Base-by-base conservation (phyloP, 2,329 filamentous ascomycete genomes). In the Fusarium sp. region DNA sequence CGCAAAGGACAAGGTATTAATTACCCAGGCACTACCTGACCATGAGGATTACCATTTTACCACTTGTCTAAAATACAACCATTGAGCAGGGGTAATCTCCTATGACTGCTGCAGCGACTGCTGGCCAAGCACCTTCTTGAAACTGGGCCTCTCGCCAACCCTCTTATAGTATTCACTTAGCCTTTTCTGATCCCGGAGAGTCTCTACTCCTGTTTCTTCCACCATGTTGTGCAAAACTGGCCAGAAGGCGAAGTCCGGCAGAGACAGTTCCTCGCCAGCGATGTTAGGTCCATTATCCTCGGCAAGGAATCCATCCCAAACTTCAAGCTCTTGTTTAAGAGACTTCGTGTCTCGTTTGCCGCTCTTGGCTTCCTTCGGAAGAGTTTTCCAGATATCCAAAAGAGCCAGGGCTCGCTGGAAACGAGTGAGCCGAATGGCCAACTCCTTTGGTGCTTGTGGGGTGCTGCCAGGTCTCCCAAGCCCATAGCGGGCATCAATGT, bases 221-320 rank as follows among this genome's bases (percentile, higher is more conserved):
- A 83, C 77, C 25, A 89, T 81, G 37, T 82, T 82, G 63, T 88
- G 79, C 65, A 91, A 73, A 19, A 89, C 82, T 2, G 89, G 88
- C 86, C 87, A 90, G 7, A 90, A 76, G 1, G 86, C 87, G 76
- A 86, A 91, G 77, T 91, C 89, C 0, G 85, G 84, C 4, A 90
- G 75, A 4, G 82, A 81, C 1, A 84, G 73, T 1, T 64, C 70
- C 7, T 76, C 63, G 2, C 85, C 86, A 0, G 85, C 84, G 25
- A 89, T 83, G 74, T 85, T 89, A 18, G 82, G 80, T 5, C 41
- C 60, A 11, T 83, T 82, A 10, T 52, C 19, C 27, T 74, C 77
- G 0, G 64, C 63, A 0, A 78, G 79, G 48, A 83, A 82, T 9
- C 48, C 60, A 31, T 87, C 80, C 86, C 86, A 88, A 3, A 75